A percentile compares a stretch with the other conserved stretches of the same genome.
Evolutionary conservation across 2,329 filamentous ascomycete species (phyloP).

Genomic region (Diplodia seriata): DNA sequence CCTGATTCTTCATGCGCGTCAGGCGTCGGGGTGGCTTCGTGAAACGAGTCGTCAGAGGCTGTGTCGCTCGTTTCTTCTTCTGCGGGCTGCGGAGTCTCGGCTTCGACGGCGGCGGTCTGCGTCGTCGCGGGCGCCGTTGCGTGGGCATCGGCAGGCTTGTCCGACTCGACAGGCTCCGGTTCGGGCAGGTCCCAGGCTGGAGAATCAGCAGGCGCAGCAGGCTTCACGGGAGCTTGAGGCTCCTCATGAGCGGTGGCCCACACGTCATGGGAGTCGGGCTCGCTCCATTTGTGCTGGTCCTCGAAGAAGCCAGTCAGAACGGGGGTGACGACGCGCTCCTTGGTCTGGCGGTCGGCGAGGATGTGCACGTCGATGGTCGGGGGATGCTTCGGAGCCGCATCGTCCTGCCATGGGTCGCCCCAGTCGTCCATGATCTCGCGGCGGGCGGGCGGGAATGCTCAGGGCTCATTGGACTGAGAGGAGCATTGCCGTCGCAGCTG

Average conservation of each 20-base stretch:
- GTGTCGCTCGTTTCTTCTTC: constrained; percentile 10
- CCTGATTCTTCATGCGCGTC: constrained; percentile 5
- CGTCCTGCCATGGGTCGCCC: constrained; percentile 52
- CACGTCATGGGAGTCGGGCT: constrained; percentile 40
- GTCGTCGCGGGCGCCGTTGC: background rate
- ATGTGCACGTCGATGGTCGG: constrained; percentile 31
- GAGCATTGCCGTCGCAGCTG: constrained; percentile 10
- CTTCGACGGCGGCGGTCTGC: background rate
- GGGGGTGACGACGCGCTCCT: constrained; percentile 35
- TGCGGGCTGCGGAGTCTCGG: constrained; percentile 4
- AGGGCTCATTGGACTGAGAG: constrained; percentile 23
- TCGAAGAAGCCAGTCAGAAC: constrained; percentile 37
- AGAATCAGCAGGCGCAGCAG: background rate
- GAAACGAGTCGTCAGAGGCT: constrained; percentile 1
- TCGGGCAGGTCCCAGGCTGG: constrained; percentile 6
- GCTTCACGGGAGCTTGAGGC: constrained; percentile 10
- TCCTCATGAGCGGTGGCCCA: constrained; percentile 37
- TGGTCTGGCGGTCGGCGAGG: constrained; percentile 27
- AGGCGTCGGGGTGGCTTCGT: constrained; percentile 15
- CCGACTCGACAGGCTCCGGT: background rate
- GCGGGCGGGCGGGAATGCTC: constrained; percentile 31
- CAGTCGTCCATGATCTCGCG: constrained; percentile 50
- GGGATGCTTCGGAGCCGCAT: constrained; percentile 38
- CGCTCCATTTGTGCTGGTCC: constrained; percentile 48
- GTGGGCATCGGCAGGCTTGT: background rate